These are phyloP conservation scores for Prunus yedoensis DNA, from an alignment of 331 rosid genomes.

Conservation along the genomic window DNA sequence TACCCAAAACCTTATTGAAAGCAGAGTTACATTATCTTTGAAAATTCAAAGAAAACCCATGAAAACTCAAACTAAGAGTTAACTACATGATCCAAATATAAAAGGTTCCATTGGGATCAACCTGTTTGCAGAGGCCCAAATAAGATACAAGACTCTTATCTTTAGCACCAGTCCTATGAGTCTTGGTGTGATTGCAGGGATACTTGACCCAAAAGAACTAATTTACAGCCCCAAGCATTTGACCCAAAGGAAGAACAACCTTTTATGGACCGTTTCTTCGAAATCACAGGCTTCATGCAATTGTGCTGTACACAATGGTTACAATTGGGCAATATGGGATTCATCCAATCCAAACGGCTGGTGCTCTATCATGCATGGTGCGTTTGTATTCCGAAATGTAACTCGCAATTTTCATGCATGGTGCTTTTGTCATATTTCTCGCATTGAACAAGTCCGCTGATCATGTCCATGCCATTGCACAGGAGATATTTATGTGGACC, in stretches of 20 bases:
- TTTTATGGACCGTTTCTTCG: slow-evolving; percentile 27
- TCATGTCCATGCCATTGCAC: not conserved
- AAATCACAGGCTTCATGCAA: slow-evolving; percentile 10
- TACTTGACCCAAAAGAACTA: slow-evolving; percentile 19
- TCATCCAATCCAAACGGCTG: slow-evolving; percentile 19
- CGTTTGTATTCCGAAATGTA: not conserved
- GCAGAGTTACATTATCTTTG: not conserved
- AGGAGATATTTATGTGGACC: not conserved
- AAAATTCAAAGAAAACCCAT: not conserved
- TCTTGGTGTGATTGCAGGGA: slow-evolving; percentile 28
- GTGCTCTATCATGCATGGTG: slow-evolving; percentile 26
- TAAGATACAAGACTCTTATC: slow-evolving; percentile 35
- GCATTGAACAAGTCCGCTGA: slow-evolving; percentile 26
- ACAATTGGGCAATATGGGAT: slow-evolving; percentile 17
- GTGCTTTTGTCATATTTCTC: not conserved
- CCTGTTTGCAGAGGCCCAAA: slow-evolving; percentile 32
- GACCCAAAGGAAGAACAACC: slow-evolving; percentile 39
- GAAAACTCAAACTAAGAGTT: not conserved
- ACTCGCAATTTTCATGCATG: not conserved
- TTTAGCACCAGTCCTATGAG: slow-evolving; percentile 29
- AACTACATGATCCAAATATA: not conserved
- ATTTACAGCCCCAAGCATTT: slow-evolving; percentile 40
- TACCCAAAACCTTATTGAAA: not conserved
- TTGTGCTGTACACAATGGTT: slow-evolving; percentile 6
- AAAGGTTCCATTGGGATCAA: slow-evolving; percentile 17